phyloP scores from a whole-genome alignment of 2,329 filamentous ascomycete species.

The Aspergillus fischeri region DNA sequence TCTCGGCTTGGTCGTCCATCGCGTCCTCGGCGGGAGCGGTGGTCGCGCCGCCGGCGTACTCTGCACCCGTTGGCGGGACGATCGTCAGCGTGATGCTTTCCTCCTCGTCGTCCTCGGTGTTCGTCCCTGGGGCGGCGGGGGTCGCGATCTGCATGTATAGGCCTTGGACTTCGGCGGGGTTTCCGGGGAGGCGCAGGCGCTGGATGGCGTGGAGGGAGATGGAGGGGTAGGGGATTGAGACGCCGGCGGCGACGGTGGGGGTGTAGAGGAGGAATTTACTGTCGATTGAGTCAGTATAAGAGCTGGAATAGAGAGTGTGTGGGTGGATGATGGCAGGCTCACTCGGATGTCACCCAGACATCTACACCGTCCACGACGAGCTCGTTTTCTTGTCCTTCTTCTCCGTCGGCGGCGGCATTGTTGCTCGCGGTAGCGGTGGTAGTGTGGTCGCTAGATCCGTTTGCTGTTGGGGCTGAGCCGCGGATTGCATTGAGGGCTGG shows the following conservation, averaged over 20 bases:
- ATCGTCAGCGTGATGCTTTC: slow-evolving; percentile 42
- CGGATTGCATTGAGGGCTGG: slow-evolving; percentile 33
- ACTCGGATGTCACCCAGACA: slow-evolving; percentile 49
- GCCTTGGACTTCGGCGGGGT: slow-evolving; percentile 35
- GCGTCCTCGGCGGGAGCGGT: slow-evolving; percentile 21
- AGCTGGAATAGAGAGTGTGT: background rate
- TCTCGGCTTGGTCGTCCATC: slow-evolving; percentile 26
- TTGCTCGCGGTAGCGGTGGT: slow-evolving; percentile 5
- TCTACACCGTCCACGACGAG: slow-evolving; percentile 39
- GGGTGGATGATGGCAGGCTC: slow-evolving; percentile 8
- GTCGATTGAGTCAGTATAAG: background rate
- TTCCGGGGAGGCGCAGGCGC: slow-evolving; percentile 35
- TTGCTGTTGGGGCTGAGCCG: slow-evolving; percentile 10
- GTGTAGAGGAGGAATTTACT: slow-evolving; percentile 45
- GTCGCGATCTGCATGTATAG: slow-evolving; percentile 47
- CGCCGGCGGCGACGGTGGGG: slow-evolving; percentile 28
- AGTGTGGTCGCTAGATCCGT: slow-evolving; percentile 5
- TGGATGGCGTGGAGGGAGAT: slow-evolving; percentile 49
- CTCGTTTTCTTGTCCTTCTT: slow-evolving; percentile 25
- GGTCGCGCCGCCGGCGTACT: slow-evolving; percentile 9
- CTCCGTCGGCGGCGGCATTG: background rate
- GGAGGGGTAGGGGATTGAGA: slow-evolving; percentile 46
- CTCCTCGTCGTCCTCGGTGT: slow-evolving; percentile 38
- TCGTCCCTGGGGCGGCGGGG: slow-evolving; percentile 18
- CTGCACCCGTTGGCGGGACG: slow-evolving; percentile 30